Evolutionary conservation across 306 rosid species (phyloP), one percentile per base, ranked within the genome.

Genomic region (Inga leiocalycina): DNA sequence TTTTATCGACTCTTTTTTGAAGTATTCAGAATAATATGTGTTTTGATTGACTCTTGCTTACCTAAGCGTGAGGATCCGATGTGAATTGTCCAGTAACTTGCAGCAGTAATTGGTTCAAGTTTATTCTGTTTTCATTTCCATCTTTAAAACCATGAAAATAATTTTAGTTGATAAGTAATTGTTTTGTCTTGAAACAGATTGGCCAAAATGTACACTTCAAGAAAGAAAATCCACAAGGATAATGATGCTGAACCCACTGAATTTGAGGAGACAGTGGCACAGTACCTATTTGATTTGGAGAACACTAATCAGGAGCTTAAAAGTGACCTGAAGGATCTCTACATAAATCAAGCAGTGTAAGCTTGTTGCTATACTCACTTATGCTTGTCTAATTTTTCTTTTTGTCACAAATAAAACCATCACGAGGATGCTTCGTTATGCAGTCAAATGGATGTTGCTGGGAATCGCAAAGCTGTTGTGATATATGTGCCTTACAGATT

Each of bases 251-350:
- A 91, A 20, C 89, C 92, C 11, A 82, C 92, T 17, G 92, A 91
- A 73, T 89, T 91, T 51, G 92, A 91, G 82, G 91, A 88, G 85
- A 66, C 88, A 2, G 92, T 91, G 62, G 94, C 92, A 0, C 94
- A 93, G 97, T 73, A 88, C 56, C 80, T 93, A 0, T 93, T 93
- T 82, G 95, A 93, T 82, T 90, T 93, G 92, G 97, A 93, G 79
- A 93, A 93, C 78, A 91, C 95, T 44, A 91, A 87, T 78, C 90
- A 82, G 78, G 97, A 93, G 45, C 86, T 93, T 80, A 93, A 91
- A 74, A 89, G 97, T 84, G 94, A 93, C 77, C 79, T 91, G 77
- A 93, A 93, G 80, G 97, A 93, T 84, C 88, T 93, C 46, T 93
- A 87, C 80, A 90, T 93, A 1, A 91, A 84, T 65, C 85, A 94